Evolutionary conservation across 2,329 filamentous ascomycete genomes (phyloP).

Genomic region (Fusarium ramigenum): DNA sequence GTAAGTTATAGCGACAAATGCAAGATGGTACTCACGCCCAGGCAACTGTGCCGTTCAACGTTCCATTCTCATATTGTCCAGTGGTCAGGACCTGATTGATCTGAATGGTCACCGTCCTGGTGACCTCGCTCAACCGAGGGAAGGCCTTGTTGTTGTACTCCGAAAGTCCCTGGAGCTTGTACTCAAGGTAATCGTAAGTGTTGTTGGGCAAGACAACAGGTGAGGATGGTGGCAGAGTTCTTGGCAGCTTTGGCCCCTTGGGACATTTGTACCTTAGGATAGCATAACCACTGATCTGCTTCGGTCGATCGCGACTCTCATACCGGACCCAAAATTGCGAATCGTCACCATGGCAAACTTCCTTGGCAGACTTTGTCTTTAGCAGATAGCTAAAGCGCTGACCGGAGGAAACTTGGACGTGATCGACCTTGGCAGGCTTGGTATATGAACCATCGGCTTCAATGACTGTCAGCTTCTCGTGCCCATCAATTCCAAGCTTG

Average conservation of each 20-base stretch:
- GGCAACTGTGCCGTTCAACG: constrained; percentile 21
- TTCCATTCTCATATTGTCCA: constrained; percentile 36
- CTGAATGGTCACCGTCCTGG: constrained; percentile 58
- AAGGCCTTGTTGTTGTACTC: constrained; percentile 29
- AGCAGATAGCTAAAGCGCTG: constrained; percentile 29
- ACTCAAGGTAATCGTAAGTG: constrained; percentile 55
- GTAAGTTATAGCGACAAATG: fast-evolving
- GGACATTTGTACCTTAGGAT: constrained; percentile 15
- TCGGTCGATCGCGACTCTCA: constrained; percentile 23
- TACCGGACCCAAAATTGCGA: constrained; percentile 28
- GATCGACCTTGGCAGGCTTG: neutral
- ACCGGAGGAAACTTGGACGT: constrained; percentile 18
- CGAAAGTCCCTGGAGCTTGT: constrained; percentile 41
- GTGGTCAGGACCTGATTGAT: constrained; percentile 52
- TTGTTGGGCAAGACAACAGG: constrained; percentile 48
- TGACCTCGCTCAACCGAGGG: constrained; percentile 57
- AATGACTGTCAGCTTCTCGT: constrained; percentile 10
- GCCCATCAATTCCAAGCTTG: constrained; percentile 16
- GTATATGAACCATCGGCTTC: constrained; percentile 31
- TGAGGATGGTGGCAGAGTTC: neutral
- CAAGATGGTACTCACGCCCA: constrained; percentile 4
- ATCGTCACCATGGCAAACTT: neutral
- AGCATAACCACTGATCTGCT: constrained; percentile 20
- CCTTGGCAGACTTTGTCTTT: neutral
- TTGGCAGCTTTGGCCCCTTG: neutral